These are phyloP conservation scores for Malus hybrid DNA, from an alignment of 331 rosid species.

Conservation along the genomic window DNA sequence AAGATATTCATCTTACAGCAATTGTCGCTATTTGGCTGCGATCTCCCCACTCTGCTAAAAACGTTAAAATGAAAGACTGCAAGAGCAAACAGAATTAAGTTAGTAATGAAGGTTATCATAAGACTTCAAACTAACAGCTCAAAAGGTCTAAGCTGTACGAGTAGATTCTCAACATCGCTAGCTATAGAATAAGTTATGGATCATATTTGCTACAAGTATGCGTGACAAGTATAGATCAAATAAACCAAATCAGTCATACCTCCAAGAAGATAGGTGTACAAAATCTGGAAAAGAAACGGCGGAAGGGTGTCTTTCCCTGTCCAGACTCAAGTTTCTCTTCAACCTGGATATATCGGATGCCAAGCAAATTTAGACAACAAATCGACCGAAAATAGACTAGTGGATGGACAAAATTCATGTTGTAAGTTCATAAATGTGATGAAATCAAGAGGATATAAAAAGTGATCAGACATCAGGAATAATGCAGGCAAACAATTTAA, in stretches of 20 bases:
- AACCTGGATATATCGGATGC: slow-evolving; percentile 37
- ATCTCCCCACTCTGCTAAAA: slow-evolving; percentile 99
- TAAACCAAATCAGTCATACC: slow-evolving; percentile 24
- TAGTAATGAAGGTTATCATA: not conserved
- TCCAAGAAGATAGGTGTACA: slow-evolving; percentile 97
- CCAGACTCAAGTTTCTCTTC: slow-evolving; percentile 98
- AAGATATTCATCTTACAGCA: slow-evolving; percentile 53
- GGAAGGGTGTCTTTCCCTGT: slow-evolving; percentile 70
- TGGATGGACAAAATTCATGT: not conserved
- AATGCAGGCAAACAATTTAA: not conserved
- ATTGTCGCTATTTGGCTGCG: slow-evolving; percentile 99
- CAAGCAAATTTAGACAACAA: slow-evolving; percentile 15
- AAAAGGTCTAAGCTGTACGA: not conserved
- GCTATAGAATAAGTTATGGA: not conserved
- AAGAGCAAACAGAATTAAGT: slow-evolving; percentile 3
- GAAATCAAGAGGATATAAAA: not conserved
- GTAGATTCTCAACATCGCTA: not conserved
- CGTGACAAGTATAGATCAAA: not conserved
- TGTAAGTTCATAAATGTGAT: not conserved
- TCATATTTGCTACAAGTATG: not conserved
- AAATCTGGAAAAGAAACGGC: slow-evolving; percentile 89
- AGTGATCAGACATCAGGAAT: not conserved
- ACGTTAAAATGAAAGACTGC: slow-evolving; percentile 88
- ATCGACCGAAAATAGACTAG: not conserved
- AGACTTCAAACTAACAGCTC: too few species aligned